A percentile compares a stretch with the other conserved stretches of the same genome.
These are phyloP conservation scores for Rosa rugosa DNA, from an alignment of 306 rosid species.

Conservation along the genomic window DNA sequence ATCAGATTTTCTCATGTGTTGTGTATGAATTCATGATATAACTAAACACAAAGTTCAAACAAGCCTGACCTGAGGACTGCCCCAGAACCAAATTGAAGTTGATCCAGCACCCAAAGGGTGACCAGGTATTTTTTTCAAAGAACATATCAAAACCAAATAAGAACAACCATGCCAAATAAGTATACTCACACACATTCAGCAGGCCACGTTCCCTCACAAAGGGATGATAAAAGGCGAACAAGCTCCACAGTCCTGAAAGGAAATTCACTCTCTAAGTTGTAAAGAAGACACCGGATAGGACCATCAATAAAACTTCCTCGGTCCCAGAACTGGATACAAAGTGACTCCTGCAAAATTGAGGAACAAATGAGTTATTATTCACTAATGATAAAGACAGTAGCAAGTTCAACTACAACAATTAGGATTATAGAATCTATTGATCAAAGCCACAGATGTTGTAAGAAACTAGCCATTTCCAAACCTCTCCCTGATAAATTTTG, in stretches of 20 bases:
- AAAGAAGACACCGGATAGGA: constrained; percentile 82
- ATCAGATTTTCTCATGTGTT: neutral
- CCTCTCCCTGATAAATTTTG: constrained; percentile 94
- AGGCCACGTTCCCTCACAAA: constrained; percentile 92
- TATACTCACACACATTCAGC: constrained; percentile 91
- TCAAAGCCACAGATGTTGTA: constrained; percentile 20
- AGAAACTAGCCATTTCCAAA: constrained; percentile 46
- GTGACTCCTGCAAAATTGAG: constrained; percentile 73
- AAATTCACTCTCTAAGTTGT: constrained; percentile 80
- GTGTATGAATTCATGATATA: neutral
- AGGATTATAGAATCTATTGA: neutral
- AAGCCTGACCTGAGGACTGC: neutral
- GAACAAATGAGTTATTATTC: constrained; percentile 16
- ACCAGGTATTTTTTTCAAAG: neutral
- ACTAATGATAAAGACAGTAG: neutral
- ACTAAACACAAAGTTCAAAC: neutral
- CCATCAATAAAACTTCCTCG: constrained; percentile 82
- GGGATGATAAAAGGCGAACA: constrained; percentile 77
- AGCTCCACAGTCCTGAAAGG: constrained; percentile 72
- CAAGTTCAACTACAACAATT: neutral
- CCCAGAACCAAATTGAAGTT: constrained; percentile 3
- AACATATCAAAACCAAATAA: constrained; percentile 4
- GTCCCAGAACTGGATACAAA: constrained; percentile 96
- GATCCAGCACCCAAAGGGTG: neutral
- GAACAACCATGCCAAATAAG: constrained; percentile 13